Evolutionary conservation across 164 flowering plant genomes (phyloP), one percentile per base, ranked within the genome.

Genomic region (Protea cynaroides): DNA sequence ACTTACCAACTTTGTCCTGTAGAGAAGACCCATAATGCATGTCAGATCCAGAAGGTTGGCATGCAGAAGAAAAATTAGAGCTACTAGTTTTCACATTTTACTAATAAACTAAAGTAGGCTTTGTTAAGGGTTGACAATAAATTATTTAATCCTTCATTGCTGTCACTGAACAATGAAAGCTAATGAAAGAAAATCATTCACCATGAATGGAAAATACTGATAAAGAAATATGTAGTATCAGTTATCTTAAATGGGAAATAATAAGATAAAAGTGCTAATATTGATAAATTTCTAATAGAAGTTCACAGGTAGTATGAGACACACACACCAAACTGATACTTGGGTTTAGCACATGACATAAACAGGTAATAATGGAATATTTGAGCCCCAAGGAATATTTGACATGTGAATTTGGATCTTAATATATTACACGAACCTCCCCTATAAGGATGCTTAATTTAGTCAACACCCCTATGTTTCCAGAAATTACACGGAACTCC

Each of bases 1-100:
- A 81, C 96, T 89, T 84, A 89, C 98, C 96, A 75, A 92, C 89
- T 90, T 89, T 90, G 80, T 89, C 98, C 98, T 92, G 96, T 55
- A 69, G 69, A 70, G 69, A 46, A 37, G 10, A 69, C 64, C 38
- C 66, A 64, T 9, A 63, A 22, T 21, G 54, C 52, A 25, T 18
- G 40, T 73, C 62, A 71, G 43, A n/a, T 57, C 23, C 36, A 50
- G 18, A 24, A 62, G 47, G 50, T 17, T 29, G 54, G 38, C 8
- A 53, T 34, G 1, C 15, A 68, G 7, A 13, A 61, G 40, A 37
- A 43, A 47, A 54, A 47, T 25, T 61, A 22, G 49, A 67, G 56
- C 38, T 19, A 13, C 18, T 21, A 50, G 13, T 25, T n/a, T 23
- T 10, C 10, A 34, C 0, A 1, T 15, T 14, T 10, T 5, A 56